A percentile compares a stretch with the other conserved stretches of the same genome.
Conservation (phyloP, 1,139 yeast species). For the Taiozyma sp. region DNA sequence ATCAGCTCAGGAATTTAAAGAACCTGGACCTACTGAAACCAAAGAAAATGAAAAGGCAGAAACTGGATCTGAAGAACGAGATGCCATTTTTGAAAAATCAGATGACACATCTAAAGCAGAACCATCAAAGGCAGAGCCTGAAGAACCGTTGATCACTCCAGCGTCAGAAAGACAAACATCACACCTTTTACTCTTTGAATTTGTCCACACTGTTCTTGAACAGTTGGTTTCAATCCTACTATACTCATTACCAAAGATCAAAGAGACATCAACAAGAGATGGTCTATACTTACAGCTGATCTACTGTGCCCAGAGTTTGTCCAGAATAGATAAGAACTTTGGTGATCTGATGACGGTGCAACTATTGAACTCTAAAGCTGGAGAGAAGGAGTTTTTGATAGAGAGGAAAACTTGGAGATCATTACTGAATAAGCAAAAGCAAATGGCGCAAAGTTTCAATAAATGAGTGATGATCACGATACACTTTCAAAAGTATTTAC, state of each 20-base stretch:
- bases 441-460: slow-evolving; percentile 25
- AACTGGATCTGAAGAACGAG: neutral
- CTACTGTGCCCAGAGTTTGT: slow-evolving; percentile 70
- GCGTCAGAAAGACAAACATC: slow-evolving; percentile 9
- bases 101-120: neutral
- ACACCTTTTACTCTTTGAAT: slow-evolving; percentile 32
- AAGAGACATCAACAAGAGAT: slow-evolving; percentile 43
- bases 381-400: slow-evolving; percentile 16
- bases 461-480: neutral
- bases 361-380: slow-evolving; percentile 12
- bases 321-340: slow-evolving; percentile 67
- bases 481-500: too few relatives aligned
- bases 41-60: slow-evolving; percentile 13
- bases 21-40: slow-evolving; percentile 9
- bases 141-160: slow-evolving; percentile 12
- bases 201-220: slow-evolving; percentile 33
- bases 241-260: slow-evolving; percentile 33
- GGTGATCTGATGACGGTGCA: slow-evolving; percentile 35
- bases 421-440: slow-evolving; percentile 34
- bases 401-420: slow-evolving; percentile 31
- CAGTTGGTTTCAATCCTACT: slow-evolving; percentile 31
- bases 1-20: neutral
- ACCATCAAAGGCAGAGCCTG: neutral
- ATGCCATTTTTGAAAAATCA: neutral
- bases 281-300: slow-evolving; percentile 67